These are phyloP conservation scores for Taphrina confusa DNA, from an alignment of 1,139 yeast genomes.

Conservation along the genomic window DNA sequence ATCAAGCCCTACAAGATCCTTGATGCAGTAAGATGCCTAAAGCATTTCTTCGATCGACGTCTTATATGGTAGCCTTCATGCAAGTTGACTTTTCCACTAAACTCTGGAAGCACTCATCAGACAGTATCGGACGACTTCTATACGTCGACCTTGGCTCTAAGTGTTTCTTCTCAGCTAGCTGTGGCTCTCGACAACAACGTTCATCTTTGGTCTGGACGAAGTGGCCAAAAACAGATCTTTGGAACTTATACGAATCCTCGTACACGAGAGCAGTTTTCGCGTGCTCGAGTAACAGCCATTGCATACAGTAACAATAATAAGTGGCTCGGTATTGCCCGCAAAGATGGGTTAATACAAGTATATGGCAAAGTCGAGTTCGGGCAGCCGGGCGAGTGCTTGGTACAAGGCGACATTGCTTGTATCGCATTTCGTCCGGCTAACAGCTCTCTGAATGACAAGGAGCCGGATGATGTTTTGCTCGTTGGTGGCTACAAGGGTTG, in stretches of 20 bases:
- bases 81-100: background rate
- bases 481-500: conserved; percentile 31
- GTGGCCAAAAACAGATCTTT: conserved; percentile 43
- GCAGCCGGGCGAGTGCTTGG: background rate
- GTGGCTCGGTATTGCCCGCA: conserved; percentile 61
- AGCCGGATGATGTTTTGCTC: conserved; percentile 8
- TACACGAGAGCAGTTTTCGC: background rate
- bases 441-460: background rate
- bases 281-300: conserved; percentile 53
- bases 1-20: conserved; percentile 49
- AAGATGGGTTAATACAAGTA: conserved; percentile 53
- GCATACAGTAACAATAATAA: conserved; percentile 55
- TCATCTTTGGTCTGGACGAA: conserved; percentile 63
- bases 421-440: conserved; percentile 12
- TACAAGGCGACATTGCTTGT: conserved; percentile 20
- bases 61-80: background rate
- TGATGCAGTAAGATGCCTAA: conserved; percentile 53
- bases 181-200: conserved; percentile 68
- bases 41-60: background rate
- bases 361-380: conserved; percentile 41
- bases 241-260: conserved; percentile 35
- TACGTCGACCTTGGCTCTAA: conserved; percentile 75
- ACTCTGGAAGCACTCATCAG: conserved; percentile 50
- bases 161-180: conserved; percentile 55
- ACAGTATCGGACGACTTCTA: conserved; percentile 78